Percentiles rank a stretch among this genome's conserved stretches.
Conservation (phyloP, 1,284 basidiomycete genomes). For the Leccinum cinnamomeum region DNA sequence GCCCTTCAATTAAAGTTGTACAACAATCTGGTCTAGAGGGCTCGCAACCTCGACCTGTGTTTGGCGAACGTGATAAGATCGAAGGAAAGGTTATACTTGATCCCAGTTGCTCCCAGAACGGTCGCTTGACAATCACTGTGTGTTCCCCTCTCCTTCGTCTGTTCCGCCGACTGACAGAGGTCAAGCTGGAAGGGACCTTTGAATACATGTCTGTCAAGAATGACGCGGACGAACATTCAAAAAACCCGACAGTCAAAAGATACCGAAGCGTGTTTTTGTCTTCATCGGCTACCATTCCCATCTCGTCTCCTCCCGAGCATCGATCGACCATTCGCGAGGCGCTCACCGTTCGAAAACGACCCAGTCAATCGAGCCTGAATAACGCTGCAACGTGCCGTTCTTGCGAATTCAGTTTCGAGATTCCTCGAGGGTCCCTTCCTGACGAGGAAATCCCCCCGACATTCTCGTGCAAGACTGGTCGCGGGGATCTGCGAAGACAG, state of each 20-base stretch:
- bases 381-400: slow-evolving; percentile 35
- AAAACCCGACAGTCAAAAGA: slow-evolving; percentile 30
- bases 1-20: slow-evolving; percentile 53
- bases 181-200: slow-evolving; percentile 64
- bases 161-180: slow-evolving; percentile 5
- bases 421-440: slow-evolving; percentile 48
- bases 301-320: slow-evolving; percentile 44
- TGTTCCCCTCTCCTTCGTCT: slow-evolving; percentile 21
- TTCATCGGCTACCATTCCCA: slow-evolving; percentile 46
- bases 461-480: slow-evolving; percentile 40
- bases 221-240: slow-evolving; percentile 27
- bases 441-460: slow-evolving; percentile 64
- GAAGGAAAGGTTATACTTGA: slow-evolving; percentile 58
- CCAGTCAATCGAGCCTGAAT: slow-evolving; percentile 42
- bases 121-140: slow-evolving; percentile 60
- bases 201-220: slow-evolving; percentile 43
- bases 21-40: slow-evolving; percentile 37
- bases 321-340: slow-evolving; percentile 54
- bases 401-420: slow-evolving; percentile 58
- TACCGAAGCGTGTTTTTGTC: slow-evolving; percentile 58
- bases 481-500: slow-evolving; percentile 31
- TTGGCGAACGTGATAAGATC: slow-evolving; percentile 58
- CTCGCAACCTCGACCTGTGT: slow-evolving; percentile 52
- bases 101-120: slow-evolving; percentile 47
- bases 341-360: slow-evolving; percentile 43